These are phyloP conservation scores for Ganoderma lucidum DNA, from an alignment of 1,284 basidiomycete genomes.

Conservation along the genomic window DNA sequence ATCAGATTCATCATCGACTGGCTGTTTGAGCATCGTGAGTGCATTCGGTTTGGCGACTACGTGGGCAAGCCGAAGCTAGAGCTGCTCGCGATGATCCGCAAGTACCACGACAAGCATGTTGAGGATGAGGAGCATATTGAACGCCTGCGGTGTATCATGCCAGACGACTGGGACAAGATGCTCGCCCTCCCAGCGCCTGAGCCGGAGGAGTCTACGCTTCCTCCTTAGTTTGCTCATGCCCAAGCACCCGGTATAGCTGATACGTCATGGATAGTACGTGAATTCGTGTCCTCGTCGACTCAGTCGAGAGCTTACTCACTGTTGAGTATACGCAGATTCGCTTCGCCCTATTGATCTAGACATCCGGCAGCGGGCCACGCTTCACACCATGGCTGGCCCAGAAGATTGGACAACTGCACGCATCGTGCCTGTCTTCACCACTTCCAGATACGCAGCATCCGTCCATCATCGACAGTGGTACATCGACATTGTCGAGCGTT, in stretches of 20 bases:
- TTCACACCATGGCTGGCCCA: neutral
- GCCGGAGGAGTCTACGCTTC: slow-evolving; percentile 5
- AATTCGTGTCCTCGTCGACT: neutral
- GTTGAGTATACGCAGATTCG: neutral
- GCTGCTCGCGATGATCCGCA: slow-evolving; percentile 38
- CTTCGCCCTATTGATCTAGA: neutral
- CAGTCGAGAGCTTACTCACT: neutral
- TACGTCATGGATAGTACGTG: neutral
- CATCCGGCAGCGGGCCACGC: neutral
- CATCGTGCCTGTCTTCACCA: neutral
- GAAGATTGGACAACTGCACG: neutral
- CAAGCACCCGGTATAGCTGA: neutral
- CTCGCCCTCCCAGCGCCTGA: slow-evolving; percentile 16
- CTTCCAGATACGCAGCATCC: neutral
- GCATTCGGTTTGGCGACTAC: slow-evolving; percentile 42
- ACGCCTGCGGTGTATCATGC: slow-evolving; percentile 23
- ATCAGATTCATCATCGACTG: slow-evolving; percentile 41
- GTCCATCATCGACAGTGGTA: neutral
- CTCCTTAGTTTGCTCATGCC: neutral
- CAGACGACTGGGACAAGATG: slow-evolving; percentile 22
- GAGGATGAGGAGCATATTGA: slow-evolving; percentile 23
- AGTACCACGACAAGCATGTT: slow-evolving; percentile 33
- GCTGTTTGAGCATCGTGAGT: slow-evolving; percentile 36
- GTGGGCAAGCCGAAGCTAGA: slow-evolving; percentile 40
- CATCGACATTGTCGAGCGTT: neutral